These are phyloP conservation scores for Solanum pinnatisectum DNA, from an alignment of 257 asterid genomes.

Conservation along the genomic window DNA sequence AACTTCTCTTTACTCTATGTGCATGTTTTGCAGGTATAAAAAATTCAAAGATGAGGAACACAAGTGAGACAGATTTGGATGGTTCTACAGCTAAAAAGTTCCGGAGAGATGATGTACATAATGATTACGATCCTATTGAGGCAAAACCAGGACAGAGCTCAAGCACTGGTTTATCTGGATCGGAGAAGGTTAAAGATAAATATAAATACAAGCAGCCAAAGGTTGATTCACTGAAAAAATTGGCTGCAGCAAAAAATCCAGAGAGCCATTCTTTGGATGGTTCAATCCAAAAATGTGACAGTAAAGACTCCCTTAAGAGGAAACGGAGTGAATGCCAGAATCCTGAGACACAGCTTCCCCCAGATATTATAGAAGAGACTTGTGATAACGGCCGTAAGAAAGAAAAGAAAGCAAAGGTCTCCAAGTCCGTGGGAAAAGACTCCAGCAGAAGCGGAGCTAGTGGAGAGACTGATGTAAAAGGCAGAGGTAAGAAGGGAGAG, in stretches of 20 bases:
- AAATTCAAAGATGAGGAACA: constrained; percentile 39
- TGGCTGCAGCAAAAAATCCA: constrained; percentile 15
- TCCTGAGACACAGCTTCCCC: constrained; percentile 28
- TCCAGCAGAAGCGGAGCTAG: constrained; percentile 34
- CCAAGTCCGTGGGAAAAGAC: constrained; percentile 58
- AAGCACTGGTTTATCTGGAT: constrained; percentile 25
- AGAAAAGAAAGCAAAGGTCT: constrained; percentile 69
- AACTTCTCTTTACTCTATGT: constrained; percentile 3
- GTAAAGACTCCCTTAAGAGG: constrained; percentile 40
- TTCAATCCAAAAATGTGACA: constrained; percentile 31
- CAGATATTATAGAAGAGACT: constrained; percentile 30
- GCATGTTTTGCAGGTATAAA: constrained; percentile 30
- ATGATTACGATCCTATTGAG: constrained; percentile 45
- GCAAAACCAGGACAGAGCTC: constrained; percentile 47
- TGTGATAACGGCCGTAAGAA: constrained; percentile 42
- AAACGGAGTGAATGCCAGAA: constrained; percentile 33
- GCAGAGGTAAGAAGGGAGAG: constrained; percentile 30
- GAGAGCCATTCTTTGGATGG: constrained; percentile 35
- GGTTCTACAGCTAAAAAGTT: constrained; percentile 56
- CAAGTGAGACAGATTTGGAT: constrained; percentile 46
- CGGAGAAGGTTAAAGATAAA: background rate
- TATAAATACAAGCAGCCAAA: constrained; percentile 5
- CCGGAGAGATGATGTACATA: constrained; percentile 39
- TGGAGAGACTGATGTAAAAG: constrained; percentile 29
- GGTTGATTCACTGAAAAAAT: constrained; percentile 36